Evolutionary conservation across 2,329 filamentous ascomycete species (phyloP), one percentile per base, ranked within the genome.

Genomic region (Seiridium cupressi): DNA sequence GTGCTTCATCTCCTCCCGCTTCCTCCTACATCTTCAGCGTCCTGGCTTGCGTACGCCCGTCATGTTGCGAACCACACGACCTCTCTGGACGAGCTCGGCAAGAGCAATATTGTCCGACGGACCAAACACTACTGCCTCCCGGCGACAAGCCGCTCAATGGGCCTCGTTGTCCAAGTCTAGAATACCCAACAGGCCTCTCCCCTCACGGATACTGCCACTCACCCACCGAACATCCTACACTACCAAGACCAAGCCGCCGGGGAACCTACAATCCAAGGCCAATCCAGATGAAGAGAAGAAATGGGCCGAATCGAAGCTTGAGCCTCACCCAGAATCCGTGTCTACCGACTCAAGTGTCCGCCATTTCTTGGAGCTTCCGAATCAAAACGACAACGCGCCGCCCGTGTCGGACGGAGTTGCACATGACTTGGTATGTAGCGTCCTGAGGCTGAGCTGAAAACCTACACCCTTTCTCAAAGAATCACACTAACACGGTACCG

Each of bases 291-390:
- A 76, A 36, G 89, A 91, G 71, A 79, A 80, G 51, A 77, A 81
- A 64, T 66, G 85, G 7, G 80, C 74, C 10, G 66, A 86, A 53
- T 70, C 84, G 70, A 83, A 83, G 68, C 75, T 93, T n/a, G 70
- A 84, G 60, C 69, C 84, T 3, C 74, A 84, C 35, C 89, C 89
- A 0, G 83, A 84, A 44, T 72, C 77, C 5, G 89, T 93, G 0
- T 84, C 87, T 0, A 74, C 75, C 31, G 79, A 79, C 47, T 93
- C 89, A 1, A 78, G 76, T 9, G 75, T 80, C 13, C 81, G 84
- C 59, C 78, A 80, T 64, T 73, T 84, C 53, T 74, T 83, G 44
- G 78, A 85, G 70, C 65, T 73, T 51, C 54, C 64, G 5, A 55
- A 64, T 1, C 54, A 60, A 18, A 59, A 62, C 9, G 49, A 55